A percentile compares a stretch with the other conserved stretches of the same genome.
phyloP scores from a whole-genome alignment of 108 stramenopile species.

The Parietichytrium sp. region DNA sequence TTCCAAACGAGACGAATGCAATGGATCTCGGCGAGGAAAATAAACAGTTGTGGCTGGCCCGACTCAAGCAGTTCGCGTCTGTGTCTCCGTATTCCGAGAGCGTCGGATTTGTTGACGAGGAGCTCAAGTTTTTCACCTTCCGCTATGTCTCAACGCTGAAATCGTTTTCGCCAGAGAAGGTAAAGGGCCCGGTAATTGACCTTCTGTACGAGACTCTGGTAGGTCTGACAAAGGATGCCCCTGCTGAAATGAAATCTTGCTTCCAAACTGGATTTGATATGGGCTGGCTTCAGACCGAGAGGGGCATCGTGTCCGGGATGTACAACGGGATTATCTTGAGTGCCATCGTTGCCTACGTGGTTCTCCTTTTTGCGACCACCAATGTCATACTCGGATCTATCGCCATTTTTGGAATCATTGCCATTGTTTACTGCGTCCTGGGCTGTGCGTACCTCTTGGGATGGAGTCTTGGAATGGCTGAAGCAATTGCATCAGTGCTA shows the following conservation, averaged over 20 bases:
- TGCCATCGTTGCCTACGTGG: slow-evolving; percentile 46
- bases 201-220: neutral
- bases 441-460: slow-evolving; percentile 35
- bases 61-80: neutral
- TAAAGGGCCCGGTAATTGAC: slow-evolving; percentile 16
- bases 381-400: slow-evolving; percentile 39
- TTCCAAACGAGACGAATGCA: neutral
- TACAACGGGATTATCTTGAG: slow-evolving; percentile 40
- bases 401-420: slow-evolving; percentile 40
- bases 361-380: slow-evolving; percentile 40
- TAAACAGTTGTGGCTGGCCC: neutral
- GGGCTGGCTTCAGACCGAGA: slow-evolving; percentile 34
- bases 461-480: slow-evolving; percentile 45
- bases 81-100: neutral
- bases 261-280: neutral
- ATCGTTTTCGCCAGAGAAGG: neutral
- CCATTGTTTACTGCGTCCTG: slow-evolving; percentile 44
- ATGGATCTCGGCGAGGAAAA: neutral
- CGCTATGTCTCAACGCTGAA: neutral
- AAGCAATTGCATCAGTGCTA: slow-evolving; percentile 46
- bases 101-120: slow-evolving; percentile 44
- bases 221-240: neutral
- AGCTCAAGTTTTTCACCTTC: slow-evolving; percentile 42
- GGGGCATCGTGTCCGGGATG: slow-evolving; percentile 41
- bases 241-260: neutral